Percentiles rank a stretch among this genome's conserved stretches.
These are phyloP conservation scores for Triticum dicoccoides DNA, from an alignment of 176 grass and related monocot species.

Conservation along the genomic window DNA sequence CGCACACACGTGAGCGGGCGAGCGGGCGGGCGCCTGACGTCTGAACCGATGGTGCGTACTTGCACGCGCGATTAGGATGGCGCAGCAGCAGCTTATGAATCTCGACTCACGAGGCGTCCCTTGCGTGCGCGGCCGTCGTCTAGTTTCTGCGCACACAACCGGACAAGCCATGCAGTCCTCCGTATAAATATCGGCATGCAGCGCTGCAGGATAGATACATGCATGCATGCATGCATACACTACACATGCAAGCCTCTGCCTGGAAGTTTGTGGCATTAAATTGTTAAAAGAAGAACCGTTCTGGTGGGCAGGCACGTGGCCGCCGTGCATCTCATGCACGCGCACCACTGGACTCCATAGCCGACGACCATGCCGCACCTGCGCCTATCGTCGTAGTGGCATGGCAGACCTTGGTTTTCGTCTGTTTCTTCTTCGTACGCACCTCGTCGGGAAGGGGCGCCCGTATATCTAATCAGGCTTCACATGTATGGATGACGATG, in stretches of 20 bases:
- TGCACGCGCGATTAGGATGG: not conserved
- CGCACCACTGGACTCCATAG: not conserved
- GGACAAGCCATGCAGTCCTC: constrained; percentile 13
- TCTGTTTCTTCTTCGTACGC: not conserved
- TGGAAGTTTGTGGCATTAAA: not conserved
- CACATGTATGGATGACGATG: not conserved
- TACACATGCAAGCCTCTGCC: not conserved
- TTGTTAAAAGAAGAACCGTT: not conserved
- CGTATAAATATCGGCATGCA: not conserved
- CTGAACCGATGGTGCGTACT: not conserved
- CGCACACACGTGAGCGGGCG: too few species aligned
- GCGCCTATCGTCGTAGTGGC: not conserved
- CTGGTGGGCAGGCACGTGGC: constrained; percentile 9
- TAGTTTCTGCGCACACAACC: not conserved
- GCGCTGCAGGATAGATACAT: not conserved
- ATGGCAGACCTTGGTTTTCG: not conserved
- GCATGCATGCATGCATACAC: not conserved
- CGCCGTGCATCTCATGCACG: not conserved
- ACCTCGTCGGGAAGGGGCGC: not conserved
- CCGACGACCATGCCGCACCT: not conserved
- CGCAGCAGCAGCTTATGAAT: too few species aligned
- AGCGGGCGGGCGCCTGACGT: not conserved
- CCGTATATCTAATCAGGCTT: not conserved
- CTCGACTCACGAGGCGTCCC: not conserved
- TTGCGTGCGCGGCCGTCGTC: constrained; percentile 25